Evolutionary conservation across 805 yeast species (phyloP).

Genomic region (Yarrowia sp.): DNA sequence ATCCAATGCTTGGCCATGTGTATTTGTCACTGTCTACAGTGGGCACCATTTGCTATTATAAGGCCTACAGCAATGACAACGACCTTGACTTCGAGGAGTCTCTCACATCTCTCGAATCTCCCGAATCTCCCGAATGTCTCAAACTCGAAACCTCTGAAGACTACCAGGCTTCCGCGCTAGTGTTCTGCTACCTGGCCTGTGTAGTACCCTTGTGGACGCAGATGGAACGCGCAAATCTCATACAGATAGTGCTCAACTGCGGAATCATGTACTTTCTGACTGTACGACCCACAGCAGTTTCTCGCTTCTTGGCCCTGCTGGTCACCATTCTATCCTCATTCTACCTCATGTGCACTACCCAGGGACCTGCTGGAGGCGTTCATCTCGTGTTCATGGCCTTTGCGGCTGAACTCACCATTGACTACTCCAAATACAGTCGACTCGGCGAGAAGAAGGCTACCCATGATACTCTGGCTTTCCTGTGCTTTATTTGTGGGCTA

Average conservation of each 20-base stretch:
- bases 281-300: not conserved
- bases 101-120: too few relatives aligned
- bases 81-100: not conserved
- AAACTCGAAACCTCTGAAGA: too few relatives aligned
- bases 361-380: constrained; percentile 6
- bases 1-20: not conserved
- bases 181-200: constrained; percentile 22
- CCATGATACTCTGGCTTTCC: not conserved
- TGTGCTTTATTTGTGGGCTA: constrained; percentile 11
- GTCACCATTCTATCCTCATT: not conserved
- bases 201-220: constrained; percentile 15
- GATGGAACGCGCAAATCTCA: not conserved
- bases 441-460: constrained; percentile 1
- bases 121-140: too few relatives aligned
- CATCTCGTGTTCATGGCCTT: constrained; percentile 14
- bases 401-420: constrained; percentile 2
- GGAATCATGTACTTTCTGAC: constrained; percentile 6
- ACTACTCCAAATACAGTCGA: not conserved
- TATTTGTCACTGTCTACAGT: constrained; percentile 10
- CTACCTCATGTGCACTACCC: constrained; percentile 7
- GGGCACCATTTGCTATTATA: constrained; percentile 2
- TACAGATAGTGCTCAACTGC: constrained; percentile 18
- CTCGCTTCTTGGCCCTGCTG: not conserved
- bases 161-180: not conserved
- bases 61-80: not conserved